phyloP scores from a whole-genome alignment of 202 grass and related monocot species.

The Dendrocalamus latiflorus region DNA sequence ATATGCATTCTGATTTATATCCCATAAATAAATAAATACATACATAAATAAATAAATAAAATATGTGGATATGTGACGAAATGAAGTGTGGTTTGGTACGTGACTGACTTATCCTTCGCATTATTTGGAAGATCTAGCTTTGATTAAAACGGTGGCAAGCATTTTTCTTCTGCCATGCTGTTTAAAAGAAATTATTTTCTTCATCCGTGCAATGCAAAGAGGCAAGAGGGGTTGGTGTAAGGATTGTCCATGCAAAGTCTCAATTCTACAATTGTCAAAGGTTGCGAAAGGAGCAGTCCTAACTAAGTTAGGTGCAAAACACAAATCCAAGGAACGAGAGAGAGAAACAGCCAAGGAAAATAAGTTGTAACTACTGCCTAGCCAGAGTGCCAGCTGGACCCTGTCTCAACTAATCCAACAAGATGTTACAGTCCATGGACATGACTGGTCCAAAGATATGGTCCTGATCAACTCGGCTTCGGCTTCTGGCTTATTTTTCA shows the following conservation, averaged over 20 bases:
- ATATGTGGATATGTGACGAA: background rate
- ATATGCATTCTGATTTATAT: background rate
- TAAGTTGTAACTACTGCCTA: background rate
- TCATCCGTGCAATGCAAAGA: background rate
- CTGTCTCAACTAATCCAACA: slow-evolving; percentile 6
- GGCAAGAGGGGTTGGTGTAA: slow-evolving; percentile 13
- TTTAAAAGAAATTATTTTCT: background rate
- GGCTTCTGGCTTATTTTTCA: too few species aligned
- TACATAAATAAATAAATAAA: background rate
- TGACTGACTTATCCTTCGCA: background rate
- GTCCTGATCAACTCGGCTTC: too few species aligned
- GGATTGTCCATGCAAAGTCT: slow-evolving; percentile 1
- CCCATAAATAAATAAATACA: background rate
- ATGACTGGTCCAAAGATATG: background rate
- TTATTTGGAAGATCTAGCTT: background rate
- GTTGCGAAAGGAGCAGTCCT: background rate
- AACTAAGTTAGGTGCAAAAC: slow-evolving; percentile 32
- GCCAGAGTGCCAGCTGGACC: background rate
- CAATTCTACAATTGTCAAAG: slow-evolving; percentile 7
- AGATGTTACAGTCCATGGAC: background rate
- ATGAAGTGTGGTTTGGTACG: background rate
- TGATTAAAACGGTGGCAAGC: background rate
- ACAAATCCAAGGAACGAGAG: background rate
- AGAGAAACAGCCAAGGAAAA: background rate
- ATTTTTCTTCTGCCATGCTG: background rate